Conservation (phyloP, 148 eudicot genomes). For the Rhododendron vialii region DNA sequence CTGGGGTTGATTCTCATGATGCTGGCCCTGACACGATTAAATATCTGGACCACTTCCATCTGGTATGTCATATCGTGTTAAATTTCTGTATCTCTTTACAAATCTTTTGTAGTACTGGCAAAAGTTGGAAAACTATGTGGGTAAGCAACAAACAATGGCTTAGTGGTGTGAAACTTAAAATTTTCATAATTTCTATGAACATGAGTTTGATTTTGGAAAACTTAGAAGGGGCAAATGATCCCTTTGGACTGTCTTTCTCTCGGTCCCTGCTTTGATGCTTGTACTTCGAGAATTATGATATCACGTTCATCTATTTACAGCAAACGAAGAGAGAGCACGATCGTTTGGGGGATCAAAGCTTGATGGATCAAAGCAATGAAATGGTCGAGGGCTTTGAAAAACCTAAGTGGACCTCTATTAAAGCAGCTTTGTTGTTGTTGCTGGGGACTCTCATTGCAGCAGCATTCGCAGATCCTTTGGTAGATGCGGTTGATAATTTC, state of each 20-base stretch:
- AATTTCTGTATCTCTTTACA: neutral
- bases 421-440: conserved; percentile 28
- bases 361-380: conserved; percentile 31
- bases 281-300: neutral
- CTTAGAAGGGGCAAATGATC: neutral
- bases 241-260: neutral
- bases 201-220: neutral
- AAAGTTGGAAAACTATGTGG: neutral
- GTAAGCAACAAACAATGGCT: neutral
- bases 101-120: neutral
- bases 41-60: conserved; percentile 23
- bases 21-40: conserved; percentile 21
- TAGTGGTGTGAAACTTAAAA: neutral
- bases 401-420: conserved; percentile 16
- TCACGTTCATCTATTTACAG: conserved; percentile 17
- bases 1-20: conserved; percentile 7
- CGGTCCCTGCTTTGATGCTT: neutral
- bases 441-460: conserved; percentile 39
- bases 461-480: conserved; percentile 47
- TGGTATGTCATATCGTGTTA: conserved; percentile 15
- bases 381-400: conserved; percentile 22
- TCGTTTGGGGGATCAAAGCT: conserved; percentile 27
- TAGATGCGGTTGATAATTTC: conserved; percentile 47
- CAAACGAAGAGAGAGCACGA: conserved; percentile 26
- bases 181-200: neutral